Conservation (phyloP, 306 rosid species). For the Trichosanthes cucumerina region DNA sequence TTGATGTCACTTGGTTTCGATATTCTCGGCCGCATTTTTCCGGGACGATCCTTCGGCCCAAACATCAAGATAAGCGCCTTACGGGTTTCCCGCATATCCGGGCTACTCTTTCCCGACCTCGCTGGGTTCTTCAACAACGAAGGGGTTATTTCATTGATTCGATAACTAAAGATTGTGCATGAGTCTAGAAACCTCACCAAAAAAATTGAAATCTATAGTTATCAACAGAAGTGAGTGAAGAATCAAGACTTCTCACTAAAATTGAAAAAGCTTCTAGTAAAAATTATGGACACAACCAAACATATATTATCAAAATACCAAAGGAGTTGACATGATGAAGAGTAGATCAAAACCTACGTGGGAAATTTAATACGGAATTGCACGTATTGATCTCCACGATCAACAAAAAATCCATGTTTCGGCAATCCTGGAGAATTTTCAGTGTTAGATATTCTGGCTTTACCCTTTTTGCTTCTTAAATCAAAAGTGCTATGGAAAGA, state of each 20-base stretch:
- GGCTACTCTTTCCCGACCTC: too few relatives aligned
- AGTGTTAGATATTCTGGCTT: background rate
- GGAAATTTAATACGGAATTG: constrained; percentile 72
- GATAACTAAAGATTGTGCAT: too few relatives aligned
- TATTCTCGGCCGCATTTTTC: too few relatives aligned
- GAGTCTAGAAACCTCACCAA: background rate
- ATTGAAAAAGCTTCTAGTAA: background rate
- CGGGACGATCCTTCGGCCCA: too few relatives aligned
- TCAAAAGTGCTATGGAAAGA: constrained; percentile 5
- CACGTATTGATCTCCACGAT: constrained; percentile 84
- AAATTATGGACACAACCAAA: background rate
- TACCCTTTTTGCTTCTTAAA: background rate
- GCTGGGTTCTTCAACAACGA: too few relatives aligned
- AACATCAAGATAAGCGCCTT: too few relatives aligned
- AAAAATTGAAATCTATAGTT: background rate
- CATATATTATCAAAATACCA: background rate
- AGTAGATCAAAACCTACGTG: constrained; percentile 27
- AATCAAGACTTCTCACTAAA: background rate
- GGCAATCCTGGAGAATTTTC: constrained; percentile 45
- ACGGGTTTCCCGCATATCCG: too few relatives aligned
- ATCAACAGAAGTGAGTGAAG: background rate
- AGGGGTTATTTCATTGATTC: too few relatives aligned
- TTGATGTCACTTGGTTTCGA: too few relatives aligned
- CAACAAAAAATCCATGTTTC: constrained; percentile 57
- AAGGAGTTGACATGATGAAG: background rate